These are phyloP conservation scores for Ceratocystiopsis sp. DNA, from an alignment of 2,329 filamentous ascomycete species.

Conservation along the genomic window DNA sequence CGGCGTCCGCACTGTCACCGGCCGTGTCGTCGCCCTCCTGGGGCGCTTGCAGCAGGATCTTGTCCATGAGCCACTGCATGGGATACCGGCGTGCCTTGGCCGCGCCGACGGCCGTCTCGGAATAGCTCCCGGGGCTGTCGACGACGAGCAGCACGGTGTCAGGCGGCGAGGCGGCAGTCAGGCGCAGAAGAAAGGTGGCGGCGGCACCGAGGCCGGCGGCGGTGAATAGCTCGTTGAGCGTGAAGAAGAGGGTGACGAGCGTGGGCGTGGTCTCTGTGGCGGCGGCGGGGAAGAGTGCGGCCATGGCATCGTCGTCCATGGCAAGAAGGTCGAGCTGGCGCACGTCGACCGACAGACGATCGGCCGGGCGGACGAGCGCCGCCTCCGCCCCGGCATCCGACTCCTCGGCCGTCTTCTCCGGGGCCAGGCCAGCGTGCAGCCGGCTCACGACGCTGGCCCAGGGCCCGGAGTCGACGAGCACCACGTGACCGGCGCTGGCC, in stretches of 20 bases:
- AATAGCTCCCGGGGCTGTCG: constrained; percentile 88
- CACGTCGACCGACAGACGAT: constrained; percentile 24
- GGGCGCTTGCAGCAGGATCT: constrained; percentile 44
- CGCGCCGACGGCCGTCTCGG: constrained; percentile 52
- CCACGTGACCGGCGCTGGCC: constrained; percentile 24
- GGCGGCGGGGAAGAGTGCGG: constrained; percentile 10
- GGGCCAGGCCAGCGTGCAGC: constrained; percentile 34
- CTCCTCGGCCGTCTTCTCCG: neutral
- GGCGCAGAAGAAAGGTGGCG: constrained; percentile 53
- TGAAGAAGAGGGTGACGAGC: constrained; percentile 78
- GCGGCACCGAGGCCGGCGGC: constrained; percentile 54
- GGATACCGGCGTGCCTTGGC: constrained; percentile 54
- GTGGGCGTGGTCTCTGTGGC: constrained; percentile 17
- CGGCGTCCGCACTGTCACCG: constrained; percentile 8
- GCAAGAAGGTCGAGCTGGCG: constrained; percentile 31
- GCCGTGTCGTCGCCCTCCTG: too few relatives aligned
- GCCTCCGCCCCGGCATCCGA: constrained; percentile 26
- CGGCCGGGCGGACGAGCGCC: constrained; percentile 22
- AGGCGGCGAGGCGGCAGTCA: constrained; percentile 40
- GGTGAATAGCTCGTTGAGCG: constrained; percentile 86
- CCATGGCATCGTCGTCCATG: constrained; percentile 20
- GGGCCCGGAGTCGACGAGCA: constrained; percentile 65
- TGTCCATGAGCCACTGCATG: constrained; percentile 85
- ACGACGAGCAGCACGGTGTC: constrained; percentile 66
- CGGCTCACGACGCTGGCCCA: constrained; percentile 49